Conservation (phyloP, 139 green algal species). For the Gonium pectorale region DNA sequence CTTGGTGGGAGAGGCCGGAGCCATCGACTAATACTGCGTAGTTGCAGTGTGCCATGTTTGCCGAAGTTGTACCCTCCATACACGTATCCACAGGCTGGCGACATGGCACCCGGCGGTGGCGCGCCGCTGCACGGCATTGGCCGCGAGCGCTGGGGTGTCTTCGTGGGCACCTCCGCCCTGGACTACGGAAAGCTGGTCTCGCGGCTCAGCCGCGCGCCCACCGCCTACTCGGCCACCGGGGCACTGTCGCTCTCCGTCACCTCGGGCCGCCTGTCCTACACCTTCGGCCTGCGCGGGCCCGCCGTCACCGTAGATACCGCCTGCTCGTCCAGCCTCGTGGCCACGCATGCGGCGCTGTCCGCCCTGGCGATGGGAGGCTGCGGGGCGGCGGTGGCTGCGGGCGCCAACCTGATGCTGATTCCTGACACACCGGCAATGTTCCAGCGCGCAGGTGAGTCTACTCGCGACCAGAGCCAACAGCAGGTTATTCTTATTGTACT, state of each 20-base stretch:
- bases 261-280: conserved; percentile 80
- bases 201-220: conserved; percentile 37
- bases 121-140: conserved; percentile 12
- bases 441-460: conserved; percentile 64
- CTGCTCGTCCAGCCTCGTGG: conserved; percentile 88
- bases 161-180: conserved; percentile 74
- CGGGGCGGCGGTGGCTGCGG: conserved; percentile 47
- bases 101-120: too few relatives aligned
- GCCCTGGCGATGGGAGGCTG: conserved; percentile 56
- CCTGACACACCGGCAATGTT: conserved; percentile 72
- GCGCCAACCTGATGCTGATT: conserved; percentile 68
- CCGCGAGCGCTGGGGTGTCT: conserved; percentile 60
- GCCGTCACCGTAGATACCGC: conserved; percentile 87
- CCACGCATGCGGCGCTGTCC: conserved; percentile 59
- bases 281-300: conserved; percentile 78
- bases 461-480: too few relatives aligned
- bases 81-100: too few relatives aligned
- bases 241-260: conserved; percentile 71
- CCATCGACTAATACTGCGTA: too few relatives aligned
- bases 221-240: conserved; percentile 64
- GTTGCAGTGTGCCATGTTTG: too few relatives aligned
- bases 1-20: too few relatives aligned
- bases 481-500: too few relatives aligned
- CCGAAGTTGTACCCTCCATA: too few relatives aligned
- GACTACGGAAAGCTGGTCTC: conserved; percentile 76